phyloP scores from a whole-genome alignment of 208 protist genomes.

The Acanthamoeba royreba region DNA sequence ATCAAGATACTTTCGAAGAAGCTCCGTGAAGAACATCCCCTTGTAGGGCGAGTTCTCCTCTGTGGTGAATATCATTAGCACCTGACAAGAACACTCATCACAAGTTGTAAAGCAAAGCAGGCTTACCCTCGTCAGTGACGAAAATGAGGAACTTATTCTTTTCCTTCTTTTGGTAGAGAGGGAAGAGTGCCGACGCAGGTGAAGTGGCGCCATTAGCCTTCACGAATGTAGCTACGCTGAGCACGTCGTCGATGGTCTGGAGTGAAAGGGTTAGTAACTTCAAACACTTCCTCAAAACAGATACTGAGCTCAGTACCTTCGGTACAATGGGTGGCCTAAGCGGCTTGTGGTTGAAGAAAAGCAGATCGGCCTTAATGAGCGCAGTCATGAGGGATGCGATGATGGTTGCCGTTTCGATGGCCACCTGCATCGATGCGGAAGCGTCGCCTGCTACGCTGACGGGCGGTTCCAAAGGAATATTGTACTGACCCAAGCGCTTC shows the following conservation, averaged over 20 bases:
- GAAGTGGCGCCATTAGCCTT: slow-evolving; percentile 11
- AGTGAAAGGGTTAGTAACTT: too few relatives aligned
- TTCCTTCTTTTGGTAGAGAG: slow-evolving; percentile 28
- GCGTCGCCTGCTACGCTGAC: slow-evolving; percentile 56
- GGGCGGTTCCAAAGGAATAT: slow-evolving; percentile 50
- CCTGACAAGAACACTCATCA: too few relatives aligned
- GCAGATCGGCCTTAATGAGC: slow-evolving; percentile 48
- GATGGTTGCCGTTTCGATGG: slow-evolving; percentile 59
- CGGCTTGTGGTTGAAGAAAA: slow-evolving; percentile 63
- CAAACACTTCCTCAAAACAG: too few relatives aligned
- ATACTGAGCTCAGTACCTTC: too few relatives aligned
- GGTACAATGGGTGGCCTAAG: not conserved
- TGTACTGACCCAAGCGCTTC: not conserved
- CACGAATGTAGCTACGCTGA: not conserved
- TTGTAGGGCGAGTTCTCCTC: slow-evolving; percentile 37
- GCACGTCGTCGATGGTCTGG: slow-evolving; percentile 20
- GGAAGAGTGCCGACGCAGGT: not conserved
- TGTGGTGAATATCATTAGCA: not conserved
- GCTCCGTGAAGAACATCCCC: not conserved
- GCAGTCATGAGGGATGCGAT: slow-evolving; percentile 45
- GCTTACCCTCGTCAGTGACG: slow-evolving; percentile 5
- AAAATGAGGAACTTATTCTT: slow-evolving; percentile 38
- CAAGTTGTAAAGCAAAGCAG: too few relatives aligned
- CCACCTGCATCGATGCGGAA: slow-evolving; percentile 67
- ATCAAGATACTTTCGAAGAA: not conserved